Evolutionary conservation across 1,284 basidiomycete genomes (phyloP).

Genomic region (Boletus chippewaensis): DNA sequence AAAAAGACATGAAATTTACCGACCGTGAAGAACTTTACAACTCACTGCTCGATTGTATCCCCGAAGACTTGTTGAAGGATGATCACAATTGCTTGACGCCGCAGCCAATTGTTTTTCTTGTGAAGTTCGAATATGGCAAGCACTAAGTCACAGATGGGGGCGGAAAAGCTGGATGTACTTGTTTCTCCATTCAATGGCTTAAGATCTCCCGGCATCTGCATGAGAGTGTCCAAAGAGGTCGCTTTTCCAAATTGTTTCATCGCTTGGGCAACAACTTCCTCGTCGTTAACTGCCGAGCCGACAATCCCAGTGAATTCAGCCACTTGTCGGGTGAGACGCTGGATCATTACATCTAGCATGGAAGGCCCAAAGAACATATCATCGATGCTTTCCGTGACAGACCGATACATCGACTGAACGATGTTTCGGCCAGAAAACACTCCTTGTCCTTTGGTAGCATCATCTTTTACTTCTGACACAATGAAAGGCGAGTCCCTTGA

Average conservation of each 20-base stretch:
- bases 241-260: conserved; percentile 61
- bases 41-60: conserved; percentile 88
- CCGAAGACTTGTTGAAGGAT: conserved; percentile 94
- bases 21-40: conserved; percentile 3
- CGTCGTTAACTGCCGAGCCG: conserved; percentile 72
- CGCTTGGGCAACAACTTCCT: conserved; percentile 75
- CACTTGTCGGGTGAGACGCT: conserved; percentile 80
- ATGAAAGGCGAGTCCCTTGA: conserved; percentile 80
- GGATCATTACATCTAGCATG: conserved; percentile 91
- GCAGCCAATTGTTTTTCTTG: conserved; percentile 92
- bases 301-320: conserved; percentile 81
- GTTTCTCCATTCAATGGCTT: conserved; percentile 81
- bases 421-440: conserved; percentile 65
- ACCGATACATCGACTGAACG: conserved; percentile 80
- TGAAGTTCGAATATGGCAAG: conserved; percentile 92
- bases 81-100: conserved; percentile 93
- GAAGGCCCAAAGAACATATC: conserved; percentile 90
- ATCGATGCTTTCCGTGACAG: conserved; percentile 86
- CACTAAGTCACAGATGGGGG: conserved; percentile 90
- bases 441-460: conserved; percentile 35
- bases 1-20: conserved; percentile 1
- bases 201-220: conserved; percentile 65
- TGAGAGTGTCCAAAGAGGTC: conserved; percentile 57
- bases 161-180: conserved; percentile 80
- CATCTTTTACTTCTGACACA: conserved; percentile 43